Evolutionary conservation across 192 early-diverging fungal genomes (phyloP).

Genomic region (Gonapodya prolifera): DNA sequence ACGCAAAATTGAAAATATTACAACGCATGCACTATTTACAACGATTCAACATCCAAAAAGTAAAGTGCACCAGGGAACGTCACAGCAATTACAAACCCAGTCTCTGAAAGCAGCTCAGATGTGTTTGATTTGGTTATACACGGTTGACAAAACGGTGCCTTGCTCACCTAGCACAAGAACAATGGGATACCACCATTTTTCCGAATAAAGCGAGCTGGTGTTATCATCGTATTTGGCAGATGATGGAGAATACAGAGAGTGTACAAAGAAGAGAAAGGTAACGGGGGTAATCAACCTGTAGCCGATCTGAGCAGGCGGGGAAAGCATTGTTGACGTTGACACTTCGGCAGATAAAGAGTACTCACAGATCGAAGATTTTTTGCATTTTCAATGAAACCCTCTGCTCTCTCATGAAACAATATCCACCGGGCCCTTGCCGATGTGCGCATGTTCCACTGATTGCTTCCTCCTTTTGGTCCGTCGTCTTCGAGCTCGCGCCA

Average conservation of each 20-base stretch:
- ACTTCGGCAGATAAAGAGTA: too few species aligned
- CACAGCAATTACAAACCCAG: not conserved
- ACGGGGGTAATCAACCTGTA: not conserved
- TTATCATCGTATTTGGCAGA: not conserved
- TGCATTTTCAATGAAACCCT: not conserved
- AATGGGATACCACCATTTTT: not conserved
- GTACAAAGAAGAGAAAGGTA: not conserved
- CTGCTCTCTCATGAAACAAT: not conserved
- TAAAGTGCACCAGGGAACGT: not conserved
- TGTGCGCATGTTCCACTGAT: too few species aligned
- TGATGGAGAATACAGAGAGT: not conserved
- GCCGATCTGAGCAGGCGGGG: too few species aligned
- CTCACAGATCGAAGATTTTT: not conserved
- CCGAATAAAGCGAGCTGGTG: not conserved
- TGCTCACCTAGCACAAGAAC: too few species aligned
- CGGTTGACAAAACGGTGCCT: too few species aligned
- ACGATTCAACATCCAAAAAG: not conserved
- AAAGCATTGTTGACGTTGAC: too few species aligned
- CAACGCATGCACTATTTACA: not conserved
- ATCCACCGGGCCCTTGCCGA: not conserved
- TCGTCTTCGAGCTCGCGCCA: not conserved
- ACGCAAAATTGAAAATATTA: too few species aligned
- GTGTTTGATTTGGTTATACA: too few species aligned
- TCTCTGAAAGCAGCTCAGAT: too few species aligned
- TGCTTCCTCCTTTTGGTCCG: too few species aligned